Base-by-base conservation (phyloP, 148 eudicot species). In the Camellia granthamiana region DNA sequence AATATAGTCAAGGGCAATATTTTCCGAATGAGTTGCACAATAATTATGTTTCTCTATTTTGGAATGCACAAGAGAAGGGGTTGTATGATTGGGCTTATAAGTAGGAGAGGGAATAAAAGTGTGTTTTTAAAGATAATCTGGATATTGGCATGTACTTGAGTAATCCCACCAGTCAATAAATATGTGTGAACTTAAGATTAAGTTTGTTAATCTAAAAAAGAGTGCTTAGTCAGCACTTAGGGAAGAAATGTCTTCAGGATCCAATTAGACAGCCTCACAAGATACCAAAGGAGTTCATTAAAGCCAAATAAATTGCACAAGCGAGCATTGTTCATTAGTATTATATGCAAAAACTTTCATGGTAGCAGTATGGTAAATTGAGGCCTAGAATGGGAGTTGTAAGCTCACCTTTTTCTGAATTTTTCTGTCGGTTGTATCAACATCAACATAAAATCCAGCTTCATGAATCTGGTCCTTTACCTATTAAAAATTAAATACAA, bases 341-440 rank as follows among this genome's bases (percentile, higher is more conserved):
- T 55, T 55, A 55, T 55, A 55, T 55, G 58, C 13, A 55, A 55
- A 30, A 55, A 7, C 13, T 55, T 55, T 55, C 58, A 8, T 55
- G 10, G 58, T 59, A 14, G 19, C 62, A 59, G n/a, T 0, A 63
- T 21, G 9, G 67, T n/a, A 63, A 63, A 63, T 21, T 63, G 67
- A 63, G 67, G 67, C 67, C 21, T 3, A 63, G 67, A n/a, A n/a
- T 1, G 38, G 67, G 11, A 63, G 11, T 63, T 21, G 38, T 21
- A 2, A 6, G 71, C 71, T 5, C 62, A 91, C 98, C 97, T 95
- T 95, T 73, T 93, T 95, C 82, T 93, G 88, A 78, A 95, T 88
- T 78, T 92, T 91, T 67, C 91, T 87, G 85, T 95, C 98, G 75
- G 85, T 87, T 78, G 85, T 77, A 78, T 95, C 98, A 64, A 93